Evolutionary conservation across 164 flowering plant genomes (phyloP).

Genomic region (Taxillus chinensis): DNA sequence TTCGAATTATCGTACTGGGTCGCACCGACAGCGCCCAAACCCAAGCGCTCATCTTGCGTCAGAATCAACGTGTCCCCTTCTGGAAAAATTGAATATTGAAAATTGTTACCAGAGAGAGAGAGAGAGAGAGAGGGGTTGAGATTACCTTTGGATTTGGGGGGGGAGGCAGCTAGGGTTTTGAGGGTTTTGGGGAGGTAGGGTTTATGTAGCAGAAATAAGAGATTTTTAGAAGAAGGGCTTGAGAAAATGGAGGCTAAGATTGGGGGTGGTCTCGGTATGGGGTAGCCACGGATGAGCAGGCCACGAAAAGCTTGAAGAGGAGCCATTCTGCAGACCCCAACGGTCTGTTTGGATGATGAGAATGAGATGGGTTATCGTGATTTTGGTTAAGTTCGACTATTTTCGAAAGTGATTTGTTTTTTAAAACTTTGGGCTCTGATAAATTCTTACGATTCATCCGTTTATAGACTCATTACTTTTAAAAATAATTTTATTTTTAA

Average conservation of each 20-base stretch:
- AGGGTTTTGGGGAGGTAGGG: conserved; percentile 10
- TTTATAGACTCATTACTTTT: too few relatives aligned
- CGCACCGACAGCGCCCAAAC: neutral
- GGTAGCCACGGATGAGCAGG: conserved; percentile 11
- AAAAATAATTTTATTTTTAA: too few relatives aligned
- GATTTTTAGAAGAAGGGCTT: conserved; percentile 6
- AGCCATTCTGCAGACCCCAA: conserved; percentile 11
- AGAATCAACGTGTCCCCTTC: conserved; percentile 26
- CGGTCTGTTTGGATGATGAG: neutral
- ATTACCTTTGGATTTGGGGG: conserved; percentile 6
- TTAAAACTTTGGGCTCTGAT: too few relatives aligned
- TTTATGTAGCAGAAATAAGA: conserved; percentile 11
- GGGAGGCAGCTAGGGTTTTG: conserved; percentile 1
- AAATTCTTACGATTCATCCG: too few relatives aligned
- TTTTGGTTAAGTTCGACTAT: too few relatives aligned
- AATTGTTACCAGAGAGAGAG: neutral
- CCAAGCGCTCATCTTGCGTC: conserved; percentile 35
- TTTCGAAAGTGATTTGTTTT: too few relatives aligned
- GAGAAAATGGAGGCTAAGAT: conserved; percentile 6
- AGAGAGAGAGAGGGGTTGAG: conserved; percentile 3
- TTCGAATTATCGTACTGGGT: conserved; percentile 14
- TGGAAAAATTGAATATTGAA: neutral
- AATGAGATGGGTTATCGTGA: neutral
- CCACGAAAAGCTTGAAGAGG: conserved; percentile 15
- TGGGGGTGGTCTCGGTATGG: conserved; percentile 4